Conservation (phyloP, 441 rosid species). For the Codiaeum variegatum region DNA sequence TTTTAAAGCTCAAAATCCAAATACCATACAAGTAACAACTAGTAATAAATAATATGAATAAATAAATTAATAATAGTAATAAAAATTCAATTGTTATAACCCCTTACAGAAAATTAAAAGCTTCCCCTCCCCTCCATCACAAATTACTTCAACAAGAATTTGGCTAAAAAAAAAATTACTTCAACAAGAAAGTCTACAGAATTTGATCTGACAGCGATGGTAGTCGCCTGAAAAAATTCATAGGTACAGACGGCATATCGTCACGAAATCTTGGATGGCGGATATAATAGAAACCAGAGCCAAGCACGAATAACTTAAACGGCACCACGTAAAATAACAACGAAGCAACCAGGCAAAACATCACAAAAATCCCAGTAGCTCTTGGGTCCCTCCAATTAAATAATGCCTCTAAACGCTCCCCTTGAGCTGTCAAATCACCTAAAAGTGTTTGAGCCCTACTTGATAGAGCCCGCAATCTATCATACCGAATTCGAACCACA, state of each 20-base stretch:
- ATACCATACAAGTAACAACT: not conserved
- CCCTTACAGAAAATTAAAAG: not conserved
- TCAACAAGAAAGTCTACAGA: slow-evolving; percentile 25
- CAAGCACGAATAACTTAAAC: slow-evolving; percentile 21
- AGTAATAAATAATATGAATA: not conserved
- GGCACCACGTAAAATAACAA: slow-evolving; percentile 33
- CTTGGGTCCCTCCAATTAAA: slow-evolving; percentile 44
- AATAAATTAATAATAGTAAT: no score
- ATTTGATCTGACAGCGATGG: slow-evolving; percentile 47
- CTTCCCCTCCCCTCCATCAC: not conserved
- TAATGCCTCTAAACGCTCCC: slow-evolving; percentile 34
- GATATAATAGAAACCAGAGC: slow-evolving; percentile 26
- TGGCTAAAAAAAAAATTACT: no score
- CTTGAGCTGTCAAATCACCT: slow-evolving; percentile 40
- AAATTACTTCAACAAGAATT: slow-evolving; percentile 16
- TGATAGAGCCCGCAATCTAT: slow-evolving; percentile 41
- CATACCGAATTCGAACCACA: slow-evolving; percentile 39
- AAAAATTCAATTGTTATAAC: not conserved
- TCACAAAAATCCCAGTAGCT: slow-evolving; percentile 33
- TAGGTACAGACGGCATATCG: slow-evolving; percentile 40
- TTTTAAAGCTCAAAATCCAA: slow-evolving; percentile 12
- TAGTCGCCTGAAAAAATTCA: slow-evolving; percentile 51
- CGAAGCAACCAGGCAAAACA: slow-evolving; percentile 33
- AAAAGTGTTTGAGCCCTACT: slow-evolving; percentile 34
- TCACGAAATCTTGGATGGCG: slow-evolving; percentile 53